A percentile compares a stretch with the other conserved stretches of the same genome.
These are phyloP conservation scores for Graphilbum fragrans DNA, from an alignment of 2,329 filamentous ascomycete genomes.

Conservation along the genomic window DNA sequence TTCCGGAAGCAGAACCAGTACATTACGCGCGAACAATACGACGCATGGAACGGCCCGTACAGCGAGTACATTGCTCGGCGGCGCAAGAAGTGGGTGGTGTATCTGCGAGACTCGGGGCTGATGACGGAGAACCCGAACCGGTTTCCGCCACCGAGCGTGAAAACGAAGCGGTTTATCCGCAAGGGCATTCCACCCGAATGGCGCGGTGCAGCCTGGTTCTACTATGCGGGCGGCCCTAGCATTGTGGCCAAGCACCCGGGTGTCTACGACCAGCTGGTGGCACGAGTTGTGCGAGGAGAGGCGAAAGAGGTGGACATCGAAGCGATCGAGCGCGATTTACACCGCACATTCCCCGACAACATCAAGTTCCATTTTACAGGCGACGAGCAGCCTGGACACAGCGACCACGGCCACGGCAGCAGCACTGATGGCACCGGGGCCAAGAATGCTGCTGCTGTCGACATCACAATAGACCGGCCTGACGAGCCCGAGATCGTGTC, in stretches of 20 bases:
- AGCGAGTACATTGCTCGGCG: slow-evolving; percentile 62
- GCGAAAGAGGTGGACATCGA: slow-evolving; percentile 68
- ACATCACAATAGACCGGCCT: slow-evolving; percentile 19
- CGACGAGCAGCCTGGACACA: slow-evolving; percentile 15
- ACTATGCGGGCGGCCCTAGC: slow-evolving; percentile 78
- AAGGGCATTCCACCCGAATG: slow-evolving; percentile 92
- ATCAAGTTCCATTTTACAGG: slow-evolving; percentile 57
- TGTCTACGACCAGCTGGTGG: slow-evolving; percentile 61
- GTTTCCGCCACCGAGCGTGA: slow-evolving; percentile 70
- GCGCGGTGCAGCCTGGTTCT: slow-evolving; percentile 95
- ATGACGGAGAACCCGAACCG: slow-evolving; percentile 58
- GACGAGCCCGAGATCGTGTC: slow-evolving; percentile 67
- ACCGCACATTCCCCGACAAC: slow-evolving; percentile 92
- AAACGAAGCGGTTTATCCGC: slow-evolving; percentile 79
- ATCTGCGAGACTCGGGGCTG: slow-evolving; percentile 66
- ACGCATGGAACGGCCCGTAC: slow-evolving; percentile 69
- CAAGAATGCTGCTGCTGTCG: slow-evolving; percentile 7
- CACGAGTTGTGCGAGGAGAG: slow-evolving; percentile 26
- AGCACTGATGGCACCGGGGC: slow-evolving; percentile 16
- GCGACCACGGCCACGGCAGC: slow-evolving; percentile 1
- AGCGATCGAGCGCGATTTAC: slow-evolving; percentile 84
- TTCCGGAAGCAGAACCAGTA: slow-evolving; percentile 84
- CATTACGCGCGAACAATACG: slow-evolving; percentile 64
- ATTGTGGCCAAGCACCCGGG: slow-evolving; percentile 65
- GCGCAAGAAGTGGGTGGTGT: slow-evolving; percentile 67